These are phyloP conservation scores for Clitoria ternatea DNA, from an alignment of 306 rosid species.

Conservation along the genomic window DNA sequence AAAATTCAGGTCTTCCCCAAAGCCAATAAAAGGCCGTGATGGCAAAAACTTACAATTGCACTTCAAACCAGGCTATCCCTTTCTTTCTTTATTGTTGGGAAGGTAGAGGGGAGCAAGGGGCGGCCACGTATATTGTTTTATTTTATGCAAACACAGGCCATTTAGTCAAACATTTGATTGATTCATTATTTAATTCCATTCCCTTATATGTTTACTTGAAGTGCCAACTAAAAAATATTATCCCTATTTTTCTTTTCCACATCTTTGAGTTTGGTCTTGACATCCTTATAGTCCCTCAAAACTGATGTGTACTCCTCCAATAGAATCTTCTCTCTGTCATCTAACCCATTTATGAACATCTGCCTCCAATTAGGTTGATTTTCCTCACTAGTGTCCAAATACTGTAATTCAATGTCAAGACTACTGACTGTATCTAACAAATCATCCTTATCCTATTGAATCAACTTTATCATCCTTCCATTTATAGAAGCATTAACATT, in stretches of 20 bases:
- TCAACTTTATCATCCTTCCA: constrained; percentile 25
- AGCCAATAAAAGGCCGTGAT: constrained; percentile 51
- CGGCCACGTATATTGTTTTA: constrained; percentile 61
- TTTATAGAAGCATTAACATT: neutral
- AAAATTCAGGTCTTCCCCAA: constrained; percentile 64
- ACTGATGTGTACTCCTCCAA: constrained; percentile 88
- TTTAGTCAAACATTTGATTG: no score
- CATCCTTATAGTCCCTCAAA: constrained; percentile 70
- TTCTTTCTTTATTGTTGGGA: constrained; percentile 83
- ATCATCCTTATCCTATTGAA: constrained; percentile 33
- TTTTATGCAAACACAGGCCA: constrained; percentile 53
- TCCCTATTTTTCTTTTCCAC: constrained; percentile 74
- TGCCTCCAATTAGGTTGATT: constrained; percentile 63
- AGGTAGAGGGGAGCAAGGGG: constrained; percentile 88
- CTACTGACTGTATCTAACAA: constrained; percentile 22
- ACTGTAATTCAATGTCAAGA: constrained; percentile 38
- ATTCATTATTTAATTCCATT: no score
- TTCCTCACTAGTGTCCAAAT: constrained; percentile 29
- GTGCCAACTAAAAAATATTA: constrained; percentile 64
- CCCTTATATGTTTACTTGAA: constrained; percentile 55
- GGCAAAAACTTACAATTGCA: constrained; percentile 61
- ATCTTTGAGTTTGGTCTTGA: constrained; percentile 57
- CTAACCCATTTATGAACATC: constrained; percentile 65
- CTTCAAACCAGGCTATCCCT: constrained; percentile 67
- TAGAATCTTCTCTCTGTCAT: constrained; percentile 76